Base-by-base conservation (phyloP, 1,284 basidiomycete species). In the Trichosporon coremiiforme region DNA sequence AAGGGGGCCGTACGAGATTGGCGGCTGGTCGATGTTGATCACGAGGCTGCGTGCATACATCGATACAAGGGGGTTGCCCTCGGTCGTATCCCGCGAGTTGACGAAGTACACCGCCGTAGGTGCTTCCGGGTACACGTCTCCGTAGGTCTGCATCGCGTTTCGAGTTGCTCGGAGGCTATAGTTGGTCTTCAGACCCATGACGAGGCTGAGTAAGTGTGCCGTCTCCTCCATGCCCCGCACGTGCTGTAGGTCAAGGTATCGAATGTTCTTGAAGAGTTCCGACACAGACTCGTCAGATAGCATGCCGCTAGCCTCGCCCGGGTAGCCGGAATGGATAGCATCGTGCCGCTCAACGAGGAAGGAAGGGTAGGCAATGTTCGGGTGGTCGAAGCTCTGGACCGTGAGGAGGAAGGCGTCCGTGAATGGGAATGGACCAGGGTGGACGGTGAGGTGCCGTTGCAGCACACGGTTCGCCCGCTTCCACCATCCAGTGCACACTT, bases 31-130 rank as follows among this genome's bases (percentile, higher is more conserved):
- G 20, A 53, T 20, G 50, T 53, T 53, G 20, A 53, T 22, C 9
- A 53, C 22, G 50, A 53, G 50, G 22, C 22, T 20, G 50, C 50
- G 50, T 20, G 50, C 50, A 53, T 53, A 20, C 50, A 53, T 53
- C 2, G 20, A 25, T 8, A 53, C 50, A 7, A 53, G 22, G 20
- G 50, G 50, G 50, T 53, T 53, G 22, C 50, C 50, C 50, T 53
- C 50, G 2, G 50, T 53, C 7, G 50, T 17, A 9, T 53, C 50
- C 0, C 50, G 50, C 9, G 9, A n/a, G 20, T 10, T 10, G 20
- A 53, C 50, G 10, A 53, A 53, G 50, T 53, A 53, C 20, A 53
- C 50, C 50, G 20, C 50, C 4, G 50, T 53, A 9, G 20, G 10
- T 4, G 50, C 50, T 9, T 53, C 50, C 7, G 50, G 50, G 50